Evolutionary conservation across 768 basidiomycete genomes (phyloP), one percentile per base, ranked within the genome.

Genomic region (Steccherinum ochraceum): DNA sequence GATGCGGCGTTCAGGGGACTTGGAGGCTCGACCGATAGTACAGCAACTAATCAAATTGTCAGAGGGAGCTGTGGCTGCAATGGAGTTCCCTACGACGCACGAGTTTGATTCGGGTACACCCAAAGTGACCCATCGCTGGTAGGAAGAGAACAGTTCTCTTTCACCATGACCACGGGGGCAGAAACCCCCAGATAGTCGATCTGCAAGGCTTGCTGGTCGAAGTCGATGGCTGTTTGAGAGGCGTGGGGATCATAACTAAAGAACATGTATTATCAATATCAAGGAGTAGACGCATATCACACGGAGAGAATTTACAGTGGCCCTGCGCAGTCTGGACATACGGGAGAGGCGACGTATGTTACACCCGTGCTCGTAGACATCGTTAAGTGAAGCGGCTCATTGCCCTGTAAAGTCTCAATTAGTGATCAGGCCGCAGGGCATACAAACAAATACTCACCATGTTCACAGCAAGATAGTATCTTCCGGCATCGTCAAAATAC

Each of bases 291-390:
- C 4, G 5, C 30, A 12, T 20, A 5, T 7, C 30, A 52, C 51
- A 24, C 5, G 18, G 43, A 23, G 5, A 19, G 42, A 5, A 12
- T n/a, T 20, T 40, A n/a, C 24, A 40, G 24, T 46, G 3, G 45
- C 21, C n/a, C n/a, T n/a, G n/a, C n/a, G n/a, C n/a, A n/a, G 19
- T 20, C 50, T 11, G n/a, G 13, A 4, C 19, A 25, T 18, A 40
- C 21, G 24, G 4, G 21, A 13, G 40, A 46, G 2, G 45, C 46
- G 39, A 48, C 40, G 40, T 25, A 48, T n/a, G 26, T 43, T 3
- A 48, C 7, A 3, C 52, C 52, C 2, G 52, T 52, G n/a, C 40
- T 25, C 12, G 52, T 52, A 12, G 52, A 52, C 25, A 52, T 40
- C 47, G 46, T 45, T 20, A 48, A 48, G 24, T 25, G 42, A 39